Conservation (phyloP, 140 eudicot genomes). For the Cichorium intybus region DNA sequence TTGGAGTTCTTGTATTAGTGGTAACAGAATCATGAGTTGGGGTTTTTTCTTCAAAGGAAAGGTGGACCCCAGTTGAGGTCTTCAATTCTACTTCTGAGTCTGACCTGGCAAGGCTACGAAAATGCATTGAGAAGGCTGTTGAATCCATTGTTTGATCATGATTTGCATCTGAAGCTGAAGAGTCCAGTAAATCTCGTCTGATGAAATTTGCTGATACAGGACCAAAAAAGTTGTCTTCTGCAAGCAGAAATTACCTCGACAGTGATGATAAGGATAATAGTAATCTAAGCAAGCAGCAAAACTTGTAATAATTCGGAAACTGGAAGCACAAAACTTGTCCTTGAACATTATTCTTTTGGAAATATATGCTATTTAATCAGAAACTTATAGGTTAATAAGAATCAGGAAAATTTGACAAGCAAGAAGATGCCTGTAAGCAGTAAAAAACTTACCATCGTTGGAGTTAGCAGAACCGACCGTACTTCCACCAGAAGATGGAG, state of each 20-base stretch:
- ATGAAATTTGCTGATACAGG: conserved; percentile 83
- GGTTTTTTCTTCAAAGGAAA: conserved; percentile 75
- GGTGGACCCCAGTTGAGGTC: conserved; percentile 60
- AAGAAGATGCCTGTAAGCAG: not conserved
- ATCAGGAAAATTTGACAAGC: not conserved
- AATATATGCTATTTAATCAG: not conserved
- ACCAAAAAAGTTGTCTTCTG: conserved; percentile 85
- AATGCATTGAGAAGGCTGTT: conserved; percentile 90
- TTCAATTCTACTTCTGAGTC: conserved; percentile 68
- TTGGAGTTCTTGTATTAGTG: conserved; percentile 40
- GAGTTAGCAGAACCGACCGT: conserved; percentile 73
- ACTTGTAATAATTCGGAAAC: not conserved
- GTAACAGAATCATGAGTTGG: conserved; percentile 35
- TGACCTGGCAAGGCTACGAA: conserved; percentile 75
- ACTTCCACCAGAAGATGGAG: conserved; percentile 86
- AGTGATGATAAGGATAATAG: conserved; percentile 1
- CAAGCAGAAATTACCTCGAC: conserved; percentile 24
- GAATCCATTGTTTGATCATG: conserved; percentile 96
- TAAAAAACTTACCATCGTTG: conserved; percentile 54
- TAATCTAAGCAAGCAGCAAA: not conserved
- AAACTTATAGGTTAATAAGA: not conserved
- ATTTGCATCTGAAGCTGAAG: conserved; percentile 57
- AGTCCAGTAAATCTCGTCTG: conserved; percentile 56
- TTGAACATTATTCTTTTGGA: not conserved
- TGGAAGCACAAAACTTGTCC: not conserved